Base-by-base conservation (phyloP, 441 rosid species). In the Hura crepitans region DNA sequence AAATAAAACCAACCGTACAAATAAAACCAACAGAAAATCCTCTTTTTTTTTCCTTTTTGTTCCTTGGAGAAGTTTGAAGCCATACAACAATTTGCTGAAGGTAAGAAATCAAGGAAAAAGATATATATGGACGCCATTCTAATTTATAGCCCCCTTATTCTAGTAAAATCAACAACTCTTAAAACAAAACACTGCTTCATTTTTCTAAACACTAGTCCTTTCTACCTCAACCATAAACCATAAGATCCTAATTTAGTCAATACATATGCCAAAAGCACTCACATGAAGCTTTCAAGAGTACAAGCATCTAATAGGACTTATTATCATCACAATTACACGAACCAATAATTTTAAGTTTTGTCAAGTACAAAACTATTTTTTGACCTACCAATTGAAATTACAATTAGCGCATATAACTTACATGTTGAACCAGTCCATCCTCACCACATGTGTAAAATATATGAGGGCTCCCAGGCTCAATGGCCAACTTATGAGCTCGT, bases 391-490 rank as follows among this genome's bases (percentile, higher is more conserved):
- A 27, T 15, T 51, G 63, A 60, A 69, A 37, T 49, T 6, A 23
- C 57, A 2, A 27, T 72, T 27, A 51, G 23, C 12, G 72, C 51
- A 49, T 30, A 73, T 0, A 49, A 86, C 97, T 87, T 70, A 92
- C 97, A 65, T 85, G 97, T 63, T 92, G 92, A 70, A 94, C 97
- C 73, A 86, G 65, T 58, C 97, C 99, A 86, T 95, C 99, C 85
- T 90, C 94, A 58, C 93, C 97, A 65, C 97, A 92, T 0, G 94
- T 85, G 78, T 89, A 95, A 50, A 94, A 86, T 67, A 85, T 73
- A 75, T 87, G 84, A 68, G 99, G 89, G 76, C 91, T 94, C 55
- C 99, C 96, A 30, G 97, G 97, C 76, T 92, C 99, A 78, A 90
- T 72, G 65, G 94, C 90, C 72, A 92, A 79, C 71, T 88, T 94